phyloP scores from a whole-genome alignment of 1,139 yeast genomes.

The Kurtzmaniella quercitrusa region DNA sequence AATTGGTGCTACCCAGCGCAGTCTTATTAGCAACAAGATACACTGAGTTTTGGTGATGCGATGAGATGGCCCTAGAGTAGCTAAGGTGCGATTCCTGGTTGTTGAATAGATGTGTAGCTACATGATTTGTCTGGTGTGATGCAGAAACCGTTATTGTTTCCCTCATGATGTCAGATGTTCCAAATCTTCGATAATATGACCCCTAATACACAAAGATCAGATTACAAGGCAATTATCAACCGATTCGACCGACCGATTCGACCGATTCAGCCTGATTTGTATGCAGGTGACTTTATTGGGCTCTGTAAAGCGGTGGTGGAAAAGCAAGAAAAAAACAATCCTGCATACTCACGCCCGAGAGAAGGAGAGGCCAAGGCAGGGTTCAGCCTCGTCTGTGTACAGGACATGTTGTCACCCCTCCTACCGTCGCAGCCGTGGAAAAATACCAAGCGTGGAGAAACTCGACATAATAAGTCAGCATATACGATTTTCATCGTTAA shows the following conservation, averaged over 20 bases:
- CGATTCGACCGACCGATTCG: not conserved
- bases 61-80: constrained; percentile 28
- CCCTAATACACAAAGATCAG: too few relatives aligned
- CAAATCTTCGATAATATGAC: not conserved
- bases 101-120: constrained; percentile 76
- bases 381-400: too few relatives aligned
- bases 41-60: constrained; percentile 28
- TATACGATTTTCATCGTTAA: not conserved
- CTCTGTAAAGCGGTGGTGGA: too few relatives aligned
- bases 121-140: constrained; percentile 71
- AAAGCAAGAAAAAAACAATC: too few relatives aligned
- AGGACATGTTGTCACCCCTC: too few relatives aligned
- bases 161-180: constrained; percentile 42
- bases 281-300: too few relatives aligned
- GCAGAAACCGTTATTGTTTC: constrained; percentile 69
- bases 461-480: not conserved
- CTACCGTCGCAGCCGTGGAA: too few relatives aligned
- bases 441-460: not conserved
- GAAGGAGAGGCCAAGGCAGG: too few relatives aligned
- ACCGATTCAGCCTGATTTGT: too few relatives aligned
- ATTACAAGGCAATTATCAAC: too few relatives aligned
- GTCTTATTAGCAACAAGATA: constrained; percentile 32
- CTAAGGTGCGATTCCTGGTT: constrained; percentile 68
- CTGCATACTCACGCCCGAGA: too few relatives aligned
- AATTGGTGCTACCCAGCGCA: constrained; percentile 50